Evolutionary conservation across 2,329 filamentous ascomycete genomes (phyloP).

Genomic region (Phoma sp.): DNA sequence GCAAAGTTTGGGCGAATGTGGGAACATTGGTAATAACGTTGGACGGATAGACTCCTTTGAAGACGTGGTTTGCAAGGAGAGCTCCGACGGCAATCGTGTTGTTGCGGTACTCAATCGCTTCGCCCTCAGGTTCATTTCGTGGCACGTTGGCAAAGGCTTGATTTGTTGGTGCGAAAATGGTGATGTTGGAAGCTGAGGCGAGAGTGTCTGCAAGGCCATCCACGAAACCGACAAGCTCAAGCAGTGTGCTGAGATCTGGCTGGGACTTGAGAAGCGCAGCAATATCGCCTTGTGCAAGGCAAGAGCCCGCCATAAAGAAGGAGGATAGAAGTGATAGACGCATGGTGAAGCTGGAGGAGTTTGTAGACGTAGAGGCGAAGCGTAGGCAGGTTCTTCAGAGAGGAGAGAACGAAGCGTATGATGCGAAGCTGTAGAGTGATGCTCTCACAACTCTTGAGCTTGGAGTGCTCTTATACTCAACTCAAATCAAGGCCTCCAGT

Average conservation of each 20-base stretch:
- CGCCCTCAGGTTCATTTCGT: constrained; percentile 32
- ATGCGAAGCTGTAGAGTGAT: constrained; percentile 5
- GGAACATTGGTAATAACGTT: constrained; percentile 46
- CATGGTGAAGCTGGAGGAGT: constrained; percentile 21
- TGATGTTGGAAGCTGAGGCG: constrained; percentile 56
- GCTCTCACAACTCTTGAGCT: background rate
- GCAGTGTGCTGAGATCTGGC: constrained; percentile 40
- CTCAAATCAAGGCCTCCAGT: background rate
- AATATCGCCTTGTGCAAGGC: constrained; percentile 40
- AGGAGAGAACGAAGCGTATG: background rate
- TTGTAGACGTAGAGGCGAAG: constrained; percentile 1
- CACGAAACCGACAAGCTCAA: constrained; percentile 47
- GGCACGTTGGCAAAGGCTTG: constrained; percentile 50
- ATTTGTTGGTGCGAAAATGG: constrained; percentile 63
- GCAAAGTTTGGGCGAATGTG: constrained; percentile 54
- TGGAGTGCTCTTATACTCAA: constrained; percentile 13
- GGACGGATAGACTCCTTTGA: constrained; percentile 57
- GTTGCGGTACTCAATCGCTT: constrained; percentile 41
- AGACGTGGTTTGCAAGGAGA: constrained; percentile 63
- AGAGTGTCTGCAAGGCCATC: constrained; percentile 50
- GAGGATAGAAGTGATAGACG: constrained; percentile 26
- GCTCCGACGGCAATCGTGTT: constrained; percentile 48
- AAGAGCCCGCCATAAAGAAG: constrained; percentile 26
- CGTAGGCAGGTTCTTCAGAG: background rate
- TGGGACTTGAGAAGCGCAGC: constrained; percentile 41